phyloP scores from a whole-genome alignment of 129 eudicot genomes.

The Arctium minus region DNA sequence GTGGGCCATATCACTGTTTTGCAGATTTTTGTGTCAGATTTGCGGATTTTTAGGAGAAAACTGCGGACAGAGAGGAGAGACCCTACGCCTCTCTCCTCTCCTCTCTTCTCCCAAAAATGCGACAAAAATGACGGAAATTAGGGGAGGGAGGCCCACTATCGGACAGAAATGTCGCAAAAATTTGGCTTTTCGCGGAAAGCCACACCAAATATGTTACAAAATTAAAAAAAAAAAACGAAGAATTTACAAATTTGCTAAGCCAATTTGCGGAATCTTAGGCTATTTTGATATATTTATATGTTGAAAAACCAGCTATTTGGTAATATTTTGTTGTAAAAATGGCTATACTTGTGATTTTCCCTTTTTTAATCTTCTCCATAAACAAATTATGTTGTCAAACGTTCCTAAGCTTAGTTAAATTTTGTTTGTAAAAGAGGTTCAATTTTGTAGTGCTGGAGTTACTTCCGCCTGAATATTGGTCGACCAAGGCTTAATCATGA shows the following conservation, averaged over 20 bases:
- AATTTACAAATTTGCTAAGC: neutral
- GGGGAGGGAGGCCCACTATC: neutral
- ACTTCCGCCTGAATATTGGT: slow-evolving; percentile 88
- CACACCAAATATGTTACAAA: neutral
- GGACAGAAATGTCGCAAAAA: neutral
- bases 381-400: neutral
- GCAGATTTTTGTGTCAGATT: neutral
- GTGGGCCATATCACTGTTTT: neutral
- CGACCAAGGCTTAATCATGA: slow-evolving; percentile 88
- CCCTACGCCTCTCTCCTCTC: neutral
- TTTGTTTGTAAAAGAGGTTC: neutral
- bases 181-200: neutral
- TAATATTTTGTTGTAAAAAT: neutral
- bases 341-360: neutral
- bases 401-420: neutral
- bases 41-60: neutral
- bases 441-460: slow-evolving; percentile 91
- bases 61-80: neutral
- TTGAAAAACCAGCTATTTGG: neutral
- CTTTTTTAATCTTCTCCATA: neutral
- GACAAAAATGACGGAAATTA: neutral
- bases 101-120: neutral
- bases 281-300: neutral
- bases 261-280: neutral
- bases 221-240: neutral